Percentiles rank a stretch among this genome's conserved stretches.
phyloP scores from a whole-genome alignment of 2,329 filamentous ascomycete genomes.

The Salinomyces thailandicus region DNA sequence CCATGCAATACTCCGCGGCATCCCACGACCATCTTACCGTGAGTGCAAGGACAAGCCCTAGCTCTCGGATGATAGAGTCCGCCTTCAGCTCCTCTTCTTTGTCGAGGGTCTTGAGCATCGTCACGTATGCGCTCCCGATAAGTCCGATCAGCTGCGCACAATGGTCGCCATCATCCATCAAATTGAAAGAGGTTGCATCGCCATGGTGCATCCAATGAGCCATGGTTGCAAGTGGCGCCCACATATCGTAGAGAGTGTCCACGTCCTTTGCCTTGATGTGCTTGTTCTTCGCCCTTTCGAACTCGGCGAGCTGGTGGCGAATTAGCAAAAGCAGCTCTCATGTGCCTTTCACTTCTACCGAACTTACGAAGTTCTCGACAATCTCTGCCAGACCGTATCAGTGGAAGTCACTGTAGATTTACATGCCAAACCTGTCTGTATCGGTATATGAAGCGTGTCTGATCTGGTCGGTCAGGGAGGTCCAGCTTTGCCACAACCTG shows the following conservation, averaged over 20 bases:
- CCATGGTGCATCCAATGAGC: background rate
- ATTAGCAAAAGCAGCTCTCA: no score
- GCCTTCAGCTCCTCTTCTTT: background rate
- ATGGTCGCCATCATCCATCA: background rate
- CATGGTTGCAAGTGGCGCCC: background rate
- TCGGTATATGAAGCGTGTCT: no score
- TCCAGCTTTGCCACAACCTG: background rate
- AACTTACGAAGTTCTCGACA: no score
- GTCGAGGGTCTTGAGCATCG: background rate
- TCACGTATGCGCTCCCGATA: background rate
- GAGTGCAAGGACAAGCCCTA: background rate
- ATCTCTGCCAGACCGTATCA: no score
- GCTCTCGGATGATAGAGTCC: background rate
- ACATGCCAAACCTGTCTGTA: no score
- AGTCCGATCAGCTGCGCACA: background rate
- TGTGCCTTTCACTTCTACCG: no score
- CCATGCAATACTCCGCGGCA: background rate
- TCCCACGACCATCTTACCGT: background rate
- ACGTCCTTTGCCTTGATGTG: no score
- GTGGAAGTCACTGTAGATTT: no score
- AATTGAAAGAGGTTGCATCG: background rate
- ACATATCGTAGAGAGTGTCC: no score
- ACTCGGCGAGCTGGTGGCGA: no score
- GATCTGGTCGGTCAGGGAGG: slow-evolving; percentile 6
- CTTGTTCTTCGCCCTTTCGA: no score